Percentiles rank a stretch among this genome's conserved stretches.
These are phyloP conservation scores for Pythium insidiosum DNA, from an alignment of 352 stramenopile species.

Conservation along the genomic window DNA sequence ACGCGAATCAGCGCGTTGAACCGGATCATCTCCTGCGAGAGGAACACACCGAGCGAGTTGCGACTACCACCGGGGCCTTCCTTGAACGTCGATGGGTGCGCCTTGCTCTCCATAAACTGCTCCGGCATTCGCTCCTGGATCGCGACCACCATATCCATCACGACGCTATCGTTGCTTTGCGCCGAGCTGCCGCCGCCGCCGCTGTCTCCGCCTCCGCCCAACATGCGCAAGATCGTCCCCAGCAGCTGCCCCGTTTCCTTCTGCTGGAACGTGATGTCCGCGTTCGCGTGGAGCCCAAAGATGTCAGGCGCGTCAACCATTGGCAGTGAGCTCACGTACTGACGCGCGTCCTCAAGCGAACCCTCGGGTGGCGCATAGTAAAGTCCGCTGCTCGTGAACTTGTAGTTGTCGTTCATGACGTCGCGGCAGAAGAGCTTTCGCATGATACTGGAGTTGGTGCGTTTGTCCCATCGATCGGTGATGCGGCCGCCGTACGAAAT, in stretches of 20 bases:
- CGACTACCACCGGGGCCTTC: conserved; percentile 75
- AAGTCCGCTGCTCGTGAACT: conserved; percentile 61
- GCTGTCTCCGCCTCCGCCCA: conserved; percentile 36
- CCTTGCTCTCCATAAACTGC: conserved; percentile 50
- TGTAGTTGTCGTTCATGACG: conserved; percentile 86
- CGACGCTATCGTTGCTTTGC: conserved; percentile 62
- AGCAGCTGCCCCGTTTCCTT: conserved; percentile 84
- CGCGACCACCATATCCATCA: conserved; percentile 78
- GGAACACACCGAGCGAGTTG: conserved; percentile 91
- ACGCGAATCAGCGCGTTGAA: conserved; percentile 86
- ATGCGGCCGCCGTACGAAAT: conserved; percentile 94
- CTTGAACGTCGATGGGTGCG: conserved; percentile 78
- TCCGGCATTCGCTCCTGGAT: conserved; percentile 78
- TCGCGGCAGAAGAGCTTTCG: conserved; percentile 84
- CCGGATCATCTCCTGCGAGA: conserved; percentile 87
- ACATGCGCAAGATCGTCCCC: conserved; percentile 64
- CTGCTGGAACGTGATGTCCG: conserved; percentile 93
- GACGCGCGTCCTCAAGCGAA: conserved; percentile 43
- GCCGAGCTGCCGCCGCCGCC: conserved; percentile 30
- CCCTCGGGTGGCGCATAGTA: conserved; percentile 79
- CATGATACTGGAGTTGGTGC: conserved; percentile 92
- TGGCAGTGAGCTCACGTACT: conserved; percentile 82
- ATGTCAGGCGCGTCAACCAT: conserved; percentile 84
- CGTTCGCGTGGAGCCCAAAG: conserved; percentile 91
- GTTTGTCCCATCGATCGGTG: conserved; percentile 93